Conservation (phyloP, 345 rosid species). For the Murraya koenigii region DNA sequence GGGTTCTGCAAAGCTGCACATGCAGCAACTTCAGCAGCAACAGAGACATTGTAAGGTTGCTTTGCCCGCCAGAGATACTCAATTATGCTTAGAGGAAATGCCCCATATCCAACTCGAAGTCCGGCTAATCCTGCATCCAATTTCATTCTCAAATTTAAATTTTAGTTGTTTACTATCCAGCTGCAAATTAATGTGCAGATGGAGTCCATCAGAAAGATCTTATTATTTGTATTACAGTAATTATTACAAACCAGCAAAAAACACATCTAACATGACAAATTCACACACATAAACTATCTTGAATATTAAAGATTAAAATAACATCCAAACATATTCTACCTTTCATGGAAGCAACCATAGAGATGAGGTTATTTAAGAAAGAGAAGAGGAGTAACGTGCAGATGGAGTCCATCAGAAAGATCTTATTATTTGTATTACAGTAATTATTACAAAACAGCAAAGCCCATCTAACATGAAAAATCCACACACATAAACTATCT, state of each 20-base stretch:
- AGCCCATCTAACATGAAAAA: background rate
- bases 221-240: background rate
- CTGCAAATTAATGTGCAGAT: background rate
- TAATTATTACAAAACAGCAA: background rate
- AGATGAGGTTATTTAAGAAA: too few species aligned
- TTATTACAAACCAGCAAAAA: background rate
- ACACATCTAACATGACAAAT: background rate
- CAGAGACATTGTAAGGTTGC: constrained; percentile 93
- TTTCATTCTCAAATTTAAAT: background rate
- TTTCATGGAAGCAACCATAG: background rate
- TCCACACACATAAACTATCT: background rate
- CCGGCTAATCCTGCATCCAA: constrained; percentile 77
- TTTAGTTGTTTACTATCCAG: background rate
- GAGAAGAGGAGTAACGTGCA: too few species aligned
- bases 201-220: background rate
- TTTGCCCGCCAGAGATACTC: constrained; percentile 93
- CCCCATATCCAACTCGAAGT: constrained; percentile 90
- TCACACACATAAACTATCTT: background rate
- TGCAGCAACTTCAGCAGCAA: constrained; percentile 91
- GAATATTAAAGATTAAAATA: background rate
- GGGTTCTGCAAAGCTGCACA: constrained; percentile 81
- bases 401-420: background rate
- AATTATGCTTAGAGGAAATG: constrained; percentile 82
- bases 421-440: background rate
- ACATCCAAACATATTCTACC: background rate